Percentiles rank a stretch among this genome's conserved stretches.
phyloP scores from a whole-genome alignment of 1,284 basidiomycete genomes.

The Ganoderma lingzhi region DNA sequence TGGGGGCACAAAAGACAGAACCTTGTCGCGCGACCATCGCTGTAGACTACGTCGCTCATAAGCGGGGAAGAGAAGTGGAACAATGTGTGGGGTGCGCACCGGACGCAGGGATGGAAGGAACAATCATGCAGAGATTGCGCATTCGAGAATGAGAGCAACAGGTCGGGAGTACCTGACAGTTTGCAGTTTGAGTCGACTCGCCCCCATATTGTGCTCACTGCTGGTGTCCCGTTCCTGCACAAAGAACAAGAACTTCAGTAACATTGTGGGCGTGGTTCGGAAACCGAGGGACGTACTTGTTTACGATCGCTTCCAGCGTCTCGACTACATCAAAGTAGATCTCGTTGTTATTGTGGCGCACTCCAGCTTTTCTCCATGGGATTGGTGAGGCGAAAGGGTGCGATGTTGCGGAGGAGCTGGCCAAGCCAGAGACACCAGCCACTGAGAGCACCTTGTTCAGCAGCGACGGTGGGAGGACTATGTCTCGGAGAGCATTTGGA shows the following conservation, averaged over 20 bases:
- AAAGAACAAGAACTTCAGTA: background rate
- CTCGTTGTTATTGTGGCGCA: constrained; percentile 91
- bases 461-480: constrained; percentile 88
- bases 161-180: constrained; percentile 90
- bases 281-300: constrained; percentile 61
- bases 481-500: constrained; percentile 90
- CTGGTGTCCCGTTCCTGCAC: constrained; percentile 75
- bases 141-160: constrained; percentile 84
- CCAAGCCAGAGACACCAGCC: constrained; percentile 58
- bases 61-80: constrained; percentile 1
- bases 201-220: constrained; percentile 82
- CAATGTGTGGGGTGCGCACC: constrained; percentile 56
- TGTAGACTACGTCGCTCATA: constrained; percentile 60
- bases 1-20: constrained; percentile 93
- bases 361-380: constrained; percentile 90
- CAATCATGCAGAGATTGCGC: constrained; percentile 79
- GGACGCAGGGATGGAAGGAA: constrained; percentile 91
- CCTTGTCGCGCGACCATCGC: constrained; percentile 82
- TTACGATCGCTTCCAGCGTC: constrained; percentile 84
- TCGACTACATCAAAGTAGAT: constrained; percentile 94
- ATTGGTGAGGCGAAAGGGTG: constrained; percentile 92
- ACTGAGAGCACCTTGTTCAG: constrained; percentile 76
- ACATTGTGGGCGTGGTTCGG: background rate
- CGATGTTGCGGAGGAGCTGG: constrained; percentile 46
- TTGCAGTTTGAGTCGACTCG: constrained; percentile 84